These are phyloP conservation scores for Biscogniauxia mediterranea DNA, from an alignment of 2,329 filamentous ascomycete species.

Conservation along the genomic window DNA sequence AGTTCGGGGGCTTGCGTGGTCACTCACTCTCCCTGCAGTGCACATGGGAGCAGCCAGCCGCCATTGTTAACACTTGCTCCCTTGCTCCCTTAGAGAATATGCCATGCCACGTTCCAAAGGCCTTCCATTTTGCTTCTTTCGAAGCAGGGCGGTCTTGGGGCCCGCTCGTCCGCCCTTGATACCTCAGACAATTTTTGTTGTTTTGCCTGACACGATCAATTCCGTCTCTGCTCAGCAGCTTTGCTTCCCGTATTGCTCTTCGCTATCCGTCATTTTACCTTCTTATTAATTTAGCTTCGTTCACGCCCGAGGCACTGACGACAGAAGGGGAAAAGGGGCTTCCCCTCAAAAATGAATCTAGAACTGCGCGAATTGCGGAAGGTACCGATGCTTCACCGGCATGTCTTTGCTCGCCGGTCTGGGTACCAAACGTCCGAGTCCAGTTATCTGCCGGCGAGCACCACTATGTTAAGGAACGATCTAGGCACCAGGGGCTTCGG, in stretches of 20 bases:
- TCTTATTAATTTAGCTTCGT: background rate
- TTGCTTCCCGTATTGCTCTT: background rate
- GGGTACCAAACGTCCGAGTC: conserved; percentile 21
- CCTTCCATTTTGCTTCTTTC: conserved; percentile 16
- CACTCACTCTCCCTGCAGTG: conserved; percentile 11
- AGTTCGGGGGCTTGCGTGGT: conserved; percentile 5
- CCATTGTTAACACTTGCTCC: conserved; percentile 23
- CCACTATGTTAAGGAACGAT: conserved; percentile 19
- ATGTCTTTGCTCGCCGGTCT: conserved; percentile 17
- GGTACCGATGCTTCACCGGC: conserved; percentile 21
- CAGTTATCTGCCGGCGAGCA: conserved; percentile 12
- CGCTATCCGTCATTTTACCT: background rate
- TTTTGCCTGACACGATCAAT: background rate
- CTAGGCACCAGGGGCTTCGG: conserved; percentile 22
- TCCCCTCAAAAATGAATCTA: conserved; percentile 12
- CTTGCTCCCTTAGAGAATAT: conserved; percentile 22
- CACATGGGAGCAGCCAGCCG: conserved; percentile 13
- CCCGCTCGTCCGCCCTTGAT: background rate
- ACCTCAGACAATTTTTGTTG: background rate
- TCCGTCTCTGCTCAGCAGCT: conserved; percentile 8
- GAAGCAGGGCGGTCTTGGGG: conserved; percentile 9
- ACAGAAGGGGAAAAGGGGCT: background rate
- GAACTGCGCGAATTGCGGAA: conserved; percentile 28
- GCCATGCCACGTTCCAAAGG: conserved; percentile 29
- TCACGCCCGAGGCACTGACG: conserved; percentile 2